Evolutionary conservation across 257 asterid species (phyloP), one percentile per base, ranked within the genome.

Genomic region (Nicotiana attenuata): DNA sequence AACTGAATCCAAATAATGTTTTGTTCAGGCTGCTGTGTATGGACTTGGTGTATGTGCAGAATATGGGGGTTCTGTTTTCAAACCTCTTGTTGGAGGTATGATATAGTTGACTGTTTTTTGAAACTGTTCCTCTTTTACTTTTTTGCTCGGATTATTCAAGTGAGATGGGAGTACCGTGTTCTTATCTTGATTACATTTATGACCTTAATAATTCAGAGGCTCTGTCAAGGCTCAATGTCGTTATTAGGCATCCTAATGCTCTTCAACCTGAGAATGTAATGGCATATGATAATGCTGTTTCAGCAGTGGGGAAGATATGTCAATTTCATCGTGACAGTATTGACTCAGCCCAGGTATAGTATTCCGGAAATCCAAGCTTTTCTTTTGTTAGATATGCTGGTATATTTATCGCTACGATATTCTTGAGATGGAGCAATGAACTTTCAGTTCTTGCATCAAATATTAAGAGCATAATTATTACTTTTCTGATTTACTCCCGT

Each of bases 201-300:
- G 79, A 50, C 79, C 63, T 53, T 50, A 82, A 68, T 84, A 56
- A 38, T 84, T 81, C 94, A 95, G 99, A 95, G 93, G 94, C 98
- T 85, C 97, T 95, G 75, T 95, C 98, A n/a, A 95, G 98, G 89
- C 92, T 95, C 87, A 93, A 95, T 85, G 90, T 90, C 52, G 97
- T 95, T 83, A 91, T 95, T 68, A 75, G 93, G 81, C 89, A 92
- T 87, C 96, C 97, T 55, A 91, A 87, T 87, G 94, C 97, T 75
- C 85, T 83, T 81, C 91, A 91, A 86, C 86, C 90, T 0, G 98
- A 94, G 9, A 89, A 90, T 83, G 90, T 92, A 84, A 96, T 96
- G 99, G 98, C 99, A 80, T 94, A 96, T 71, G 99, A 96, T 83
- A 96, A 96, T 90, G 99, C 98, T 66, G 98, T 96, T 80, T 96